Percentiles rank a stretch among this genome's conserved stretches.
Conservation (phyloP, 495 filamentous ascomycete genomes). For the Aspergillus mulundensis region DNA sequence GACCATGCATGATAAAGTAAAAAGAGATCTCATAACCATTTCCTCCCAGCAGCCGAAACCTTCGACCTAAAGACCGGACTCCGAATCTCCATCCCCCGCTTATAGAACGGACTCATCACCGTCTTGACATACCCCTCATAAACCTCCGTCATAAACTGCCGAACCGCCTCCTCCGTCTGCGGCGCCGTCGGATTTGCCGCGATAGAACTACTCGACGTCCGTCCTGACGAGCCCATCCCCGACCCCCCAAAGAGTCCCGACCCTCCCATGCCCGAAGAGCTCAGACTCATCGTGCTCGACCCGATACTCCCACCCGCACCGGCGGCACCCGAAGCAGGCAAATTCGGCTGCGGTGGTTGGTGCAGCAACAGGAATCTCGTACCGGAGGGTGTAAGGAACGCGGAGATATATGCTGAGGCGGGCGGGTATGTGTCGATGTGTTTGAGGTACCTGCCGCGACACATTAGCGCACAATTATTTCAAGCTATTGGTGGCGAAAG, state of each 20-base stretch:
- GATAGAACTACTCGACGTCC: slow-evolving; percentile 59
- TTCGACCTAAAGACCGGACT: slow-evolving; percentile 79
- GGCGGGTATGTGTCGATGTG: slow-evolving; percentile 85
- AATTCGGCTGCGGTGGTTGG: slow-evolving; percentile 56
- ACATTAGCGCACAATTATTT: background rate
- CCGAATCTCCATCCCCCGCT: slow-evolving; percentile 71
- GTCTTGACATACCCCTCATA: slow-evolving; percentile 95
- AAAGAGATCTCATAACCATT: slow-evolving; percentile 68
- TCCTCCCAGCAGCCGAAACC: slow-evolving; percentile 84
- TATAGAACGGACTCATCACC: slow-evolving; percentile 95
- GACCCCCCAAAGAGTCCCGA: background rate
- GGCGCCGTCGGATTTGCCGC: slow-evolving; percentile 77
- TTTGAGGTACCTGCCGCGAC: slow-evolving; percentile 75
- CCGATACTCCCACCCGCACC: slow-evolving; percentile 10
- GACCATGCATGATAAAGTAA: slow-evolving; percentile 2
- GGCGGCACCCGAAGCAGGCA: slow-evolving; percentile 22
- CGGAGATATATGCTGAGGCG: slow-evolving; percentile 76
- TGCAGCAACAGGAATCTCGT: slow-evolving; percentile 86
- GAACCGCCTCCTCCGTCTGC: slow-evolving; percentile 89
- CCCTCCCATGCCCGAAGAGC: background rate
- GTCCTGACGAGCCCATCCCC: slow-evolving; percentile 20
- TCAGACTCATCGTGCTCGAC: background rate
- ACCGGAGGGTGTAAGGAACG: slow-evolving; percentile 73
- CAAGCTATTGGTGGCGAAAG: too few species aligned
- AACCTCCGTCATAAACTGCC: slow-evolving; percentile 88